Percentiles rank a stretch among this genome's conserved stretches.
Conservation (phyloP, 148 eudicot species). For the Fagopyrum tataricum region DNA sequence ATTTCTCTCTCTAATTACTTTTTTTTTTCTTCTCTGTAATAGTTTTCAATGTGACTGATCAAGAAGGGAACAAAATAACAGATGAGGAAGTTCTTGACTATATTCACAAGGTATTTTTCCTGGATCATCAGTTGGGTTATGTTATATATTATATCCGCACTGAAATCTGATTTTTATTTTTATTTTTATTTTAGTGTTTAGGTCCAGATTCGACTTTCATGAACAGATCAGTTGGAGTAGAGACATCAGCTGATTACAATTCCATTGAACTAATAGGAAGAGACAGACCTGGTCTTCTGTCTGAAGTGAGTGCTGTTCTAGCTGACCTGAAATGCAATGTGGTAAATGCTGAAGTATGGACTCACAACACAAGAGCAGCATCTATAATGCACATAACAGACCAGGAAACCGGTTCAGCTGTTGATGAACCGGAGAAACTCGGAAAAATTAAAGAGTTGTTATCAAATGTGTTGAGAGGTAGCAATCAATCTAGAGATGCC, state of each 20-base stretch:
- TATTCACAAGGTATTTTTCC: conserved; percentile 55
- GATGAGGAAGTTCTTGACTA: conserved; percentile 71
- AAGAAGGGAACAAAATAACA: conserved; percentile 80
- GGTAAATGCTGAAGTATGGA: conserved; percentile 90
- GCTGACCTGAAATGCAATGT: conserved; percentile 78
- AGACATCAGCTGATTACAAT: conserved; percentile 47
- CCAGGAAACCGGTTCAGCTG: conserved; percentile 48
- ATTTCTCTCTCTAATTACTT: conserved; percentile 7
- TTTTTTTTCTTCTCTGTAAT: conserved; percentile 14
- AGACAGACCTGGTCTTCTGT: conserved; percentile 82
- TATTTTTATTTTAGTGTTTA: no score
- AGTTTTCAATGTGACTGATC: conserved; percentile 95
- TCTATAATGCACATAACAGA: conserved; percentile 85
- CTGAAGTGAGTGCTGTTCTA: conserved; percentile 83
- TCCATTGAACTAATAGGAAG: conserved; percentile 71
- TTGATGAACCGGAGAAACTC: conserved; percentile 54
- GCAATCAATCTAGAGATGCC: conserved; percentile 55
- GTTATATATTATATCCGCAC: background rate
- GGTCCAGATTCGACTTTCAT: conserved; percentile 73
- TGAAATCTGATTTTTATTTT: background rate
- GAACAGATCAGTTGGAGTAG: conserved; percentile 67
- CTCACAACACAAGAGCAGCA: conserved; percentile 91
- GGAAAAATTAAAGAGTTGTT: conserved; percentile 48
- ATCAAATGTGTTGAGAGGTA: conserved; percentile 67
- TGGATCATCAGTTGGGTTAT: background rate